Evolutionary conservation across 441 rosid genomes (phyloP).

Genomic region (Pelargonium cotyledonis): DNA sequence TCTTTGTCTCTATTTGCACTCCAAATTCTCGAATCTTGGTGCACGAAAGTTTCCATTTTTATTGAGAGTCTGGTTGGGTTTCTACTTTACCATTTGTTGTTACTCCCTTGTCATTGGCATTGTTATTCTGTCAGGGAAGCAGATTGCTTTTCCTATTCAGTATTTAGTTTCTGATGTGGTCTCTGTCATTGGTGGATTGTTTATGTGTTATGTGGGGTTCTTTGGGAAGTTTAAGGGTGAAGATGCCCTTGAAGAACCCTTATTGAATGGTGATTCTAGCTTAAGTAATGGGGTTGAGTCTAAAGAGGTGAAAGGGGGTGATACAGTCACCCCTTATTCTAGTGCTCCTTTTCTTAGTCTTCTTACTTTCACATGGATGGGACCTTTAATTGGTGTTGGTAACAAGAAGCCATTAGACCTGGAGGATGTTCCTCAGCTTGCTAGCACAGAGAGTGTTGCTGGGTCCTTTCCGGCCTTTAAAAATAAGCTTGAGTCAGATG

Average conservation of each 20-base stretch:
- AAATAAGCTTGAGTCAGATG: slow-evolving; percentile 41
- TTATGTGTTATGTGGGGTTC: slow-evolving; percentile 57
- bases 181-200: slow-evolving; percentile 41
- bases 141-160: slow-evolving; percentile 26
- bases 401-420: slow-evolving; percentile 69
- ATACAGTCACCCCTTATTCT: slow-evolving; percentile 43
- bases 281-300: slow-evolving; percentile 22
- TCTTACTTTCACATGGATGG: slow-evolving; percentile 70
- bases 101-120: slow-evolving; percentile 45
- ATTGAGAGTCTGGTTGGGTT: slow-evolving; percentile 73
- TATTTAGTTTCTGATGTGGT: slow-evolving; percentile 41
- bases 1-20: slow-evolving; percentile 35
- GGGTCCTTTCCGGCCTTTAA: slow-evolving; percentile 38
- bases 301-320: slow-evolving; percentile 36
- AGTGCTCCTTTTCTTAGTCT: slow-evolving; percentile 50
- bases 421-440: slow-evolving; percentile 80
- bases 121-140: slow-evolving; percentile 29
- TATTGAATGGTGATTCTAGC: slow-evolving; percentile 40
- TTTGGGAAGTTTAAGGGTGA: slow-evolving; percentile 29
- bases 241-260: slow-evolving; percentile 45
- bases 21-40: slow-evolving; percentile 21
- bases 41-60: slow-evolving; percentile 33
- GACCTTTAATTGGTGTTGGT: slow-evolving; percentile 55
- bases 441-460: slow-evolving; percentile 41
- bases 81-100: slow-evolving; percentile 49